Percentiles rank a stretch among this genome's conserved stretches.
These are phyloP conservation scores for Penicillium sp. DNA, from an alignment of 2,329 filamentous ascomycete species.

Conservation along the genomic window DNA sequence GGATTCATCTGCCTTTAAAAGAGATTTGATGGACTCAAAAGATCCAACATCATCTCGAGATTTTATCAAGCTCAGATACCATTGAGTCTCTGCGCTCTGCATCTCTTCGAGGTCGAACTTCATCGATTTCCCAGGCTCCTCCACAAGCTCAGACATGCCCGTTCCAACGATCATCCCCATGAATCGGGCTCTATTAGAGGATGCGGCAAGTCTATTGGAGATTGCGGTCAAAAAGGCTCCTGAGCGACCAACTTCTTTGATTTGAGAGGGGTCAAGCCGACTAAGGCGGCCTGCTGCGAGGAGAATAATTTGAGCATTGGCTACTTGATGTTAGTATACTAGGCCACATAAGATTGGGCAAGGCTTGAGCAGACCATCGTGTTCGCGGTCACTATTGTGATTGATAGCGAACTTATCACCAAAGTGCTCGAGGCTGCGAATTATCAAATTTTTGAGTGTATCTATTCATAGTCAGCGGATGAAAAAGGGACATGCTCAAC, in stretches of 20 bases:
- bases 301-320: conserved; percentile 75
- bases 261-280: conserved; percentile 62
- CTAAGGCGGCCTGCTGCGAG: conserved; percentile 75
- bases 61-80: conserved; percentile 68
- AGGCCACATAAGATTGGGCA: not conserved
- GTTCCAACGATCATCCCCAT: conserved; percentile 88
- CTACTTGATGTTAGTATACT: conserved; percentile 48
- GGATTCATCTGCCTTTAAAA: conserved; percentile 14
- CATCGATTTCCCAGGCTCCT: conserved; percentile 67
- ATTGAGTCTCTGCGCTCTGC: conserved; percentile 67
- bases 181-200: conserved; percentile 72
- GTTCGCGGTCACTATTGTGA: conserved; percentile 76
- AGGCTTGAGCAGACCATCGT: conserved; percentile 62
- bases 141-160: conserved; percentile 64
- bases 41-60: conserved; percentile 64
- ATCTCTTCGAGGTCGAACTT: conserved; percentile 83
- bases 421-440: conserved; percentile 68
- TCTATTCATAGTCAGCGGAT: conserved; percentile 23
- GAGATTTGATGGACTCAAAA: conserved; percentile 50
- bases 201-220: conserved; percentile 79
- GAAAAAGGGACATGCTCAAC: not conserved
- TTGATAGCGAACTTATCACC: conserved; percentile 84
- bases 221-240: conserved; percentile 72
- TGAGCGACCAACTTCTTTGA: conserved; percentile 69
- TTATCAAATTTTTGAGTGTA: conserved; percentile 54